Evolutionary conservation across 2,329 filamentous ascomycete genomes (phyloP).

Genomic region (Daldinia sp.): DNA sequence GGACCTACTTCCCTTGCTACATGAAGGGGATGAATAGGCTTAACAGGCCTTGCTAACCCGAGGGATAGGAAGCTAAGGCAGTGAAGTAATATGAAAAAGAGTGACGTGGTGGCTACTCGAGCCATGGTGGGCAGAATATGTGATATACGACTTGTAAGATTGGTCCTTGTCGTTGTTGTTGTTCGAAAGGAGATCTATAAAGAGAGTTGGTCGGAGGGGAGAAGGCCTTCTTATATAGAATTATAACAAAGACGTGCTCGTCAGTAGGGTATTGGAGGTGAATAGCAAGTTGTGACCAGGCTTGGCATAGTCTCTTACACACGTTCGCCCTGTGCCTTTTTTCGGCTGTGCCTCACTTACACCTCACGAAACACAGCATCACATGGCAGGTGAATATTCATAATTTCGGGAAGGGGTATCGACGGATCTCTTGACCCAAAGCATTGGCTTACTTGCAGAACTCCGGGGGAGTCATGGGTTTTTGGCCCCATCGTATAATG

Average conservation of each 20-base stretch:
- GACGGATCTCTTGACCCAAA: constrained; percentile 26
- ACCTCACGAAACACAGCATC: constrained; percentile 17
- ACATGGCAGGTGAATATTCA: constrained; percentile 22
- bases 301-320: constrained; percentile 7
- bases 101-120: constrained; percentile 25
- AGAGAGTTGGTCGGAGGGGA: background rate
- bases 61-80: constrained; percentile 27
- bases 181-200: background rate
- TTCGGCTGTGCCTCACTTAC: constrained; percentile 8
- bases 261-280: background rate
- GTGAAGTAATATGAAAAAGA: constrained; percentile 25
- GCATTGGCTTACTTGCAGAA: constrained; percentile 34
- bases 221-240: constrained; percentile 30
- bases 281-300: background rate
- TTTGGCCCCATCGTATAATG: constrained; percentile 32
- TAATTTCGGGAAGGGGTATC: constrained; percentile 20
- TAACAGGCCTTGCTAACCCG: constrained; percentile 13
- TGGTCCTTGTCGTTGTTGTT: background rate
- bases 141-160: background rate
- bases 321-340: background rate
- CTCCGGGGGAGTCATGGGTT: constrained; percentile 28
- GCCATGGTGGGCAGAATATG: constrained; percentile 14
- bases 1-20: constrained; percentile 1
- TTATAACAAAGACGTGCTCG: constrained; percentile 7
- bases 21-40: constrained; percentile 18